Conservation (phyloP, 768 basidiomycete species). For the Suillus spraguei region DNA sequence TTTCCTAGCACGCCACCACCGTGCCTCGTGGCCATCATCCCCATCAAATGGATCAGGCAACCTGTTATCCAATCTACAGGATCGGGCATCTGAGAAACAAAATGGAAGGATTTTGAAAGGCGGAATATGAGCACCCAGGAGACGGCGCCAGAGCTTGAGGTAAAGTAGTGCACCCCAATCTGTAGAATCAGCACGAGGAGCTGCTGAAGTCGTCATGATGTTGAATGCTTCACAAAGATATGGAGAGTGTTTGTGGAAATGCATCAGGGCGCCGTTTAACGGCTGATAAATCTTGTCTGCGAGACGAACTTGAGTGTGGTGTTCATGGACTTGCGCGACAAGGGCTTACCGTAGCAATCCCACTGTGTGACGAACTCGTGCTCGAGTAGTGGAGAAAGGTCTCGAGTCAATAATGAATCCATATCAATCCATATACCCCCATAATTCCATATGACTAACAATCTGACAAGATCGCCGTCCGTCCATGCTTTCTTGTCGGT, state of each 20-base stretch:
- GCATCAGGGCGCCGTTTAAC: conserved; percentile 94
- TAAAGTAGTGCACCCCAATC: conserved; percentile 96
- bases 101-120: conserved; percentile 95
- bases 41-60: conserved; percentile 85
- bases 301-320: not conserved
- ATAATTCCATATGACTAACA: conserved; percentile 85
- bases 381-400: conserved; percentile 84
- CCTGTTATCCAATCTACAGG: conserved; percentile 90
- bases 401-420: conserved; percentile 91
- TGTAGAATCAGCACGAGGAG: conserved; percentile 77
- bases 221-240: conserved; percentile 98
- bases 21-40: conserved; percentile 1
- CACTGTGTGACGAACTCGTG: conserved; percentile 98
- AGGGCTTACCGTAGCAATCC: conserved; percentile 89
- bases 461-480: conserved; percentile 89
- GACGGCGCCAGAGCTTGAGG: conserved; percentile 85
- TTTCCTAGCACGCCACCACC: conserved; percentile 8
- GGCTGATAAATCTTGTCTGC: conserved; percentile 75
- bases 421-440: conserved; percentile 98
- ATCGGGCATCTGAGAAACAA: conserved; percentile 91
- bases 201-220: conserved; percentile 74
- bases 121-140: conserved; percentile 67
- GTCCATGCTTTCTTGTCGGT: conserved; percentile 87
- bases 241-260: conserved; percentile 87
- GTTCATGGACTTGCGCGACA: not conserved